Evolutionary conservation across 129 eudicot genomes (phyloP).

Genomic region (Flaveria trinervia): DNA sequence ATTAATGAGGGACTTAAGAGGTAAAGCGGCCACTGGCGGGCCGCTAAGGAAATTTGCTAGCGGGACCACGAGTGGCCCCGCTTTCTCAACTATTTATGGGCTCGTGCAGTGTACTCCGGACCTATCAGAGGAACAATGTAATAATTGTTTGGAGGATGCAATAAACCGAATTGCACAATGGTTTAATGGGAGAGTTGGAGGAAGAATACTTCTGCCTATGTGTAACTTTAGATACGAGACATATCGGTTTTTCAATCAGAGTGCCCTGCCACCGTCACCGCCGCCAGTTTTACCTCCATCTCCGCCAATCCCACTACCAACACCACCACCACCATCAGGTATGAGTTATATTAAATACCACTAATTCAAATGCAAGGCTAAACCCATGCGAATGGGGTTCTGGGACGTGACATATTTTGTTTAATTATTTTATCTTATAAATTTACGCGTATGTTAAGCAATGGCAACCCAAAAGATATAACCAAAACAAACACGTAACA

Average conservation of each 20-base stretch:
- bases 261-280: neutral
- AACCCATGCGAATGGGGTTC: no score
- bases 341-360: neutral
- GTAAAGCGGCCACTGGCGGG: neutral
- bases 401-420: no score
- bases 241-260: neutral
- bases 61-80: neutral
- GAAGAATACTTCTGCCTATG: neutral
- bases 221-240: neutral
- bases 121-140: neutral
- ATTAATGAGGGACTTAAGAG: neutral
- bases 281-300: neutral
- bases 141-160: neutral
- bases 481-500: no score
- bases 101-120: conserved; percentile 17
- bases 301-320: neutral
- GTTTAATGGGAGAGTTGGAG: neutral
- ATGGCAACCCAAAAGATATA: no score
- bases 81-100: neutral
- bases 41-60: neutral
- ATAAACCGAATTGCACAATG: neutral
- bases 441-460: no score
- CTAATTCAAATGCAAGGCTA: no score
- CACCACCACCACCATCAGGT: neutral
- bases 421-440: no score